A percentile compares a stretch with the other conserved stretches of the same genome.
phyloP scores from a whole-genome alignment of 371 early-diverging fungal species.

The Nosema muscidifuracis region DNA sequence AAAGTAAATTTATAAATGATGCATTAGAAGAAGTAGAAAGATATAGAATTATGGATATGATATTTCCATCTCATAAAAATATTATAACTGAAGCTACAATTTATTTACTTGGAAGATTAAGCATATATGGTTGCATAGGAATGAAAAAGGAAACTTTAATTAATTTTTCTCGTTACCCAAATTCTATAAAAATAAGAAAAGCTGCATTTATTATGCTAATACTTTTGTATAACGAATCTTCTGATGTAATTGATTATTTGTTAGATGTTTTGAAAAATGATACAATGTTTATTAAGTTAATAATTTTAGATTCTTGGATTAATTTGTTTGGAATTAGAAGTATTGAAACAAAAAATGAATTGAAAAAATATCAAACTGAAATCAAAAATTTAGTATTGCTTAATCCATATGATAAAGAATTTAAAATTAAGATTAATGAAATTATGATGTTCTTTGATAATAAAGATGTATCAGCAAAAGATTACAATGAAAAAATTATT shows the following conservation, averaged over 20 bases:
- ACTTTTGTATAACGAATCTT: slow-evolving; percentile 15
- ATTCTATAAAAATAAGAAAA: slow-evolving; percentile 58
- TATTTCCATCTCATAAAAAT: slow-evolving; percentile 63
- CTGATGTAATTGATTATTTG: neutral
- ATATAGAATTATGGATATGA: slow-evolving; percentile 59
- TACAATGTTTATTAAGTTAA: neutral
- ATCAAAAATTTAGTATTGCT: neutral
- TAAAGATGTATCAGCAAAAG: neutral
- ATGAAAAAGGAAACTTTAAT: slow-evolving; percentile 45
- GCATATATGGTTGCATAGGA: slow-evolving; percentile 42
- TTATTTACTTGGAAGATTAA: slow-evolving; percentile 52
- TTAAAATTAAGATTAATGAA: slow-evolving; percentile 14
- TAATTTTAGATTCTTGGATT: slow-evolving; percentile 21
- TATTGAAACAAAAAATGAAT: neutral
- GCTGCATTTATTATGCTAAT: slow-evolving; percentile 59
- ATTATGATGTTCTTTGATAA: slow-evolving; percentile 25
- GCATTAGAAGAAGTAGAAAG: slow-evolving; percentile 56
- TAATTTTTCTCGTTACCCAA: slow-evolving; percentile 42
- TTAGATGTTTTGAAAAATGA: slow-evolving; percentile 10
- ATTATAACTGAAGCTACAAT: slow-evolving; percentile 51
- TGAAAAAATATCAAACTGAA: slow-evolving; percentile 1
- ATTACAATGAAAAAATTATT: neutral
- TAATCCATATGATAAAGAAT: neutral
- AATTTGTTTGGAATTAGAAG: slow-evolving; percentile 8
- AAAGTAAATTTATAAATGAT: neutral